Conservation (phyloP, 257 asterid genomes). For the Parsonsia alboflavescens region DNA sequence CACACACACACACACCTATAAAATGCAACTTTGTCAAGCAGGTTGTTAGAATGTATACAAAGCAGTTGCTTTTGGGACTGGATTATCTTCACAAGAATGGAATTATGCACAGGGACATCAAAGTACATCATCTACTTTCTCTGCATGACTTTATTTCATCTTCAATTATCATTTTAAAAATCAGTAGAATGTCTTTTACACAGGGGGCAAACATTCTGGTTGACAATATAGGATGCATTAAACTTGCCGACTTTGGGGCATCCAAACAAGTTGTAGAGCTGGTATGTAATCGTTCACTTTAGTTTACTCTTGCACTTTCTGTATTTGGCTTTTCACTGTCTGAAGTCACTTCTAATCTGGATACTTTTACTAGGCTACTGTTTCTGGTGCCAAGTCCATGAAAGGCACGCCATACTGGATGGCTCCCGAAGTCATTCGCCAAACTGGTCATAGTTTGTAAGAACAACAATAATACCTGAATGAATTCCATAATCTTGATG, state of each 20-base stretch:
- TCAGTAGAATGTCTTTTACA: not conserved
- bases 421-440: slow-evolving; percentile 40
- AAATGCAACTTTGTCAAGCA: slow-evolving; percentile 11
- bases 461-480: not conserved
- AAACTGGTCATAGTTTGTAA: slow-evolving; percentile 40
- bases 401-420: slow-evolving; percentile 42
- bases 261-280: slow-evolving; percentile 34
- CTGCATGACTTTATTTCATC: not conserved
- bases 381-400: slow-evolving; percentile 35
- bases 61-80: slow-evolving; percentile 32
- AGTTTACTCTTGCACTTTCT: not conserved
- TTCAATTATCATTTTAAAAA: not conserved
- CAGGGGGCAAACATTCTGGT: slow-evolving; percentile 42
- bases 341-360: slow-evolving; percentile 10
- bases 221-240: slow-evolving; percentile 35
- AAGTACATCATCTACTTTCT: slow-evolving; percentile 11
- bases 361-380: slow-evolving; percentile 21
- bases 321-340: not conserved
- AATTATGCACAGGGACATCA: slow-evolving; percentile 37
- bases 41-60: slow-evolving; percentile 39
- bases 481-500: not conserved
- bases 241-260: slow-evolving; percentile 41
- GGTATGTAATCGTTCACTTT: slow-evolving; percentile 11
- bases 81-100: slow-evolving; percentile 34
- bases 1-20: too few species aligned